A percentile compares a stretch with the other conserved stretches of the same genome.
Evolutionary conservation across 345 rosid genomes (phyloP).

Genomic region (Gossypium raimondii): DNA sequence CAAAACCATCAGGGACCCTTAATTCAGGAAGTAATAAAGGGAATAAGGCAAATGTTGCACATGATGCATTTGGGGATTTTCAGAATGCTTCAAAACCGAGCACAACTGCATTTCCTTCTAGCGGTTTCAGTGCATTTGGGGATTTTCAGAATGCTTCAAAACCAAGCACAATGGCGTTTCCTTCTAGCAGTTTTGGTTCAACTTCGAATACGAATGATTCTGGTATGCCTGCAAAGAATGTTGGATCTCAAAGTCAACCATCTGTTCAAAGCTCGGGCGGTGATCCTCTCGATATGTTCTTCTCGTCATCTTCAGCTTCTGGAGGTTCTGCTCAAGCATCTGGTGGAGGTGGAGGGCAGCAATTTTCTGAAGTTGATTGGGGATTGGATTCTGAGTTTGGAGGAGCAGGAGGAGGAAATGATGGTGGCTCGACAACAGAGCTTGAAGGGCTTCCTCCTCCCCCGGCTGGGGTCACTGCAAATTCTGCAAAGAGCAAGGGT

Average conservation of each 20-base stretch:
- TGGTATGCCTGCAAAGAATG: constrained; percentile 37
- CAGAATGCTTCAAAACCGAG: constrained; percentile 56
- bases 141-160: constrained; percentile 56
- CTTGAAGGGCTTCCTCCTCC: constrained; percentile 98
- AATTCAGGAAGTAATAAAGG: constrained; percentile 45
- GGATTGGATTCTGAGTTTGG: constrained; percentile 69
- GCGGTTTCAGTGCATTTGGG: constrained; percentile 50
- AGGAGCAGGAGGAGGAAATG: constrained; percentile 48
- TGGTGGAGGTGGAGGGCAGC: constrained; percentile 41
- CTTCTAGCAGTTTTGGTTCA: constrained; percentile 36
- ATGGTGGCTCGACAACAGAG: constrained; percentile 66
- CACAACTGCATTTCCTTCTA: constrained; percentile 38
- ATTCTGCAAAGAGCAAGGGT: constrained; percentile 81
- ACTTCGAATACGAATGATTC: constrained; percentile 22
- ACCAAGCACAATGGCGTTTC: constrained; percentile 36
- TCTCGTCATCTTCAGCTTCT: constrained; percentile 38
- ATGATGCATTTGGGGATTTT: constrained; percentile 51
- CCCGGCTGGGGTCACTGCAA: constrained; percentile 74
- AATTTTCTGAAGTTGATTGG: constrained; percentile 65
- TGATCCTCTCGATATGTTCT: constrained; percentile 67
- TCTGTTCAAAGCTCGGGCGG: constrained; percentile 33
- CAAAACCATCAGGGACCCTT: constrained; percentile 47
- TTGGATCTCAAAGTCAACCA: constrained; percentile 39
- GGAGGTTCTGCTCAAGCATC: constrained; percentile 35
- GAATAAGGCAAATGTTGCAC: constrained; percentile 23